Percentiles rank a stretch among this genome's conserved stretches.
Conservation (phyloP, 176 grass and related monocot genomes). For the Poa annua region DNA sequence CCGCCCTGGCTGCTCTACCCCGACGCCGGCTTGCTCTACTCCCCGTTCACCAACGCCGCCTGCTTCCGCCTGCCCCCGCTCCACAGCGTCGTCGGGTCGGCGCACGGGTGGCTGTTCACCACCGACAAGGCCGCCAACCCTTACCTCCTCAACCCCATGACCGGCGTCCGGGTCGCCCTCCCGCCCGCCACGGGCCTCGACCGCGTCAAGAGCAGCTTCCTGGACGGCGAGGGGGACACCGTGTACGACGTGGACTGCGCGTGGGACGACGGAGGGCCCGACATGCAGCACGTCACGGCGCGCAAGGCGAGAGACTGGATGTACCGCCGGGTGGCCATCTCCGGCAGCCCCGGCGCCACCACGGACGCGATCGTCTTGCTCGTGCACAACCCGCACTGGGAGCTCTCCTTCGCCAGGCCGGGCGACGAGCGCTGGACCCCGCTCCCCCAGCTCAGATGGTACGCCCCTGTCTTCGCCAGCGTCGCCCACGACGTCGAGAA, state of each 20-base stretch:
- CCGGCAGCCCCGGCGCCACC: neutral
- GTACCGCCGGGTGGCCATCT: conserved; percentile 4
- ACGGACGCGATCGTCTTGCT: neutral
- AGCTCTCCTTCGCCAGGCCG: conserved; percentile 26
- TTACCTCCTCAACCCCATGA: conserved; percentile 45
- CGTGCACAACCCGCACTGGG: neutral
- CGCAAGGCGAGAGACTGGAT: neutral
- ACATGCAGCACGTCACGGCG: neutral
- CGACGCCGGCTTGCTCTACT: conserved; percentile 24
- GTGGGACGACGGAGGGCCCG: neutral
- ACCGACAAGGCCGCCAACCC: conserved; percentile 14
- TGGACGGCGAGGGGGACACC: neutral
- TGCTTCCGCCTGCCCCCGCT: neutral
- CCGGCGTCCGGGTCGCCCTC: neutral
- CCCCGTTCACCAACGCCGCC: neutral
- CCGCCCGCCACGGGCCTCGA: neutral
- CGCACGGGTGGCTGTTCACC: conserved; percentile 38
- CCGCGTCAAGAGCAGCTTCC: neutral
- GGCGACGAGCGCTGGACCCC: conserved; percentile 12
- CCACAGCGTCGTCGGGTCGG: neutral
- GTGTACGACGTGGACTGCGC: conserved; percentile 18
- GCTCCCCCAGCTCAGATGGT: neutral
- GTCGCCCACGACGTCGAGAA: neutral
- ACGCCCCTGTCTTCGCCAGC: neutral
- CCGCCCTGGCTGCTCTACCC: conserved; percentile 29